Percentiles rank a stretch among this genome's conserved stretches.
These are phyloP conservation scores for Thalassiosira livingstoniorum DNA, from an alignment of 352 stramenopile genomes.

Conservation along the genomic window DNA sequence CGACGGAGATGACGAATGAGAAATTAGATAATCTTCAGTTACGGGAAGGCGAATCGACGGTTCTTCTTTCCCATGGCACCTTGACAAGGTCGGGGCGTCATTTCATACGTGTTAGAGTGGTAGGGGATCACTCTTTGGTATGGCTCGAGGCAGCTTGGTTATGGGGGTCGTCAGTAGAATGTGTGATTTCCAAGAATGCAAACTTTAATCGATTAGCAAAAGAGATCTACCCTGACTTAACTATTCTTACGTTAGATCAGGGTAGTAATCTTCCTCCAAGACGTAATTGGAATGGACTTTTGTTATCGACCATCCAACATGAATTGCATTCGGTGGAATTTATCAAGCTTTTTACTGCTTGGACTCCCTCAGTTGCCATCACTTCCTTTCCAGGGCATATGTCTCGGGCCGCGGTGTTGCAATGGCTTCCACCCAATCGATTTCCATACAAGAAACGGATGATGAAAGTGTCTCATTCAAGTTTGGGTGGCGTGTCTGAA, in stretches of 20 bases:
- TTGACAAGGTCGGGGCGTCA: too few species aligned
- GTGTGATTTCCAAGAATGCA: neutral
- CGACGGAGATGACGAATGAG: too few species aligned
- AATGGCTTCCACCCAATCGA: neutral
- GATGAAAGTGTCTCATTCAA: neutral
- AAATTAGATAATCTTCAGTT: too few species aligned
- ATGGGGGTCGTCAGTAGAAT: neutral
- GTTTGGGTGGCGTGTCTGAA: neutral
- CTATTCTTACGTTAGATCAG: too few species aligned
- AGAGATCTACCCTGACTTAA: too few species aligned
- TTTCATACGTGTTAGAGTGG: neutral
- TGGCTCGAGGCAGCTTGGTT: neutral
- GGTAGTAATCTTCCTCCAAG: too few species aligned
- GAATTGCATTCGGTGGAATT: neutral
- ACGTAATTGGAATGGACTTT: neutral
- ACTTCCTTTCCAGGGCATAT: neutral
- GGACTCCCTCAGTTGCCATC: neutral
- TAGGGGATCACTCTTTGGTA: neutral
- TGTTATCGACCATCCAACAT: neutral
- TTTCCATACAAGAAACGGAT: neutral
- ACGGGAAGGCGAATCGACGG: too few species aligned
- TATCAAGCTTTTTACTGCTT: neutral
- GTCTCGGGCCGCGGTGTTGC: neutral
- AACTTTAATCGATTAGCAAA: too few species aligned
- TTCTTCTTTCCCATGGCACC: too few species aligned